Evolutionary conservation across 1,139 yeast species (phyloP), one percentile per base, ranked within the genome.

Genomic region (Yamadazyma mexicana): DNA sequence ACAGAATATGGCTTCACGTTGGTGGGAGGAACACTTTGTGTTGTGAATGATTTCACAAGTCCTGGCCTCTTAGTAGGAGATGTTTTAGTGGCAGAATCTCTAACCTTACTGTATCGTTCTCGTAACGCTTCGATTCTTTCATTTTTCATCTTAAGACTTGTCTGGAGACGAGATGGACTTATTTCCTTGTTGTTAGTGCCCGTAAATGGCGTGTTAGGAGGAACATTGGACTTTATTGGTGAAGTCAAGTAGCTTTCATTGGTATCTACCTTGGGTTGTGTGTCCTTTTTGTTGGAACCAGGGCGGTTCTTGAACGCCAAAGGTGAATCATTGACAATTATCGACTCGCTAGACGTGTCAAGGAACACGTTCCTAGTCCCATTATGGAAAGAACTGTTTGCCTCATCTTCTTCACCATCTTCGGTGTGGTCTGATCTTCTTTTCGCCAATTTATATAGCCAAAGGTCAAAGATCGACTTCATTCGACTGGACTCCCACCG

Each of bases 121-220:
- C 66, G 54, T 33, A 69, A 51, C 2, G 71, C 73, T 33, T 59
- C 61, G 15, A 70, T 55, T 33, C 59, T 54, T 43, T 69, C 71
- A 25, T 55, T 55, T 34, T 60, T 61, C 45, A 69, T 48, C 36
- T 71, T 49, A 31, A 62, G 60, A 20, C 71, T 65, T 0, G 76
- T 69, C 40, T 67, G 73, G 12, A 69, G 49, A 37, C 66, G 61
- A 1, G 69, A 56, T 1, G 76, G 75, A 50, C 75, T 69, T 3
- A 58, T 47, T 5, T 20, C 22, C 22, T 20, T 20, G 28, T 59
- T 51, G 10, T 50, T 47, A 1, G 57, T 48, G 2, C 49, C 40
- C 5, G 40, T 34, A 17, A 43, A 45, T 5, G 71, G 69, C 2
- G 64, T 60, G 6, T 61, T 50, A 3, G 49, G 47, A 4, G 44